Evolutionary conservation across 2,329 filamentous ascomycete genomes (phyloP).

Genomic region (Ceratocystis lukuohia): DNA sequence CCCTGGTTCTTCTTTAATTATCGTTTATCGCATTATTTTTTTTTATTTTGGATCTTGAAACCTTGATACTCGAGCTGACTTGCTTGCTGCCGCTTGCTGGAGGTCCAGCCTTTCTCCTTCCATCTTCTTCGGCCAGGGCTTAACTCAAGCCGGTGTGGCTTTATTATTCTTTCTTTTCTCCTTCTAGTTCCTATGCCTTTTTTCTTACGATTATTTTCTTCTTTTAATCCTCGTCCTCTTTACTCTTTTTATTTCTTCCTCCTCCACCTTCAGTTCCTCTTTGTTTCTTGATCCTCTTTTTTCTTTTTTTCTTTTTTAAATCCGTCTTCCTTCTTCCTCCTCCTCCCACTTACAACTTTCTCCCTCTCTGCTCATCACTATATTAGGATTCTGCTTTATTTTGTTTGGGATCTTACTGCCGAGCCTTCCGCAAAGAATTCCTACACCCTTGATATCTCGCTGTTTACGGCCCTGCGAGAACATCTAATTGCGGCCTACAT

Average conservation of each 20-base stretch:
- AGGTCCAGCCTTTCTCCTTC: neutral
- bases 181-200: neutral
- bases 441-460: neutral
- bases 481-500: neutral
- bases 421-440: slow-evolving; percentile 9
- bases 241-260: neutral
- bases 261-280: neutral
- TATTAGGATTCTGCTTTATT: slow-evolving; percentile 5
- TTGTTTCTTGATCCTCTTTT: neutral
- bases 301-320: neutral
- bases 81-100: neutral
- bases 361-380: neutral
- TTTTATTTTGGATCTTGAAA: neutral
- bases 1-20: neutral
- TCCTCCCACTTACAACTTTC: neutral
- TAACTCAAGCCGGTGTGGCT: neutral
- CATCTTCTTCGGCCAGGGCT: neutral
- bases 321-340: neutral
- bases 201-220: neutral
- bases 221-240: neutral
- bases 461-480: neutral
- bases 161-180: neutral
- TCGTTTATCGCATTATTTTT: neutral
- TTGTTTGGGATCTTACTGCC: slow-evolving; percentile 4
- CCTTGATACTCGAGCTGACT: neutral